Evolutionary conservation across 2,329 filamentous ascomycete species (phyloP).

Genomic region (Claviceps monticola): DNA sequence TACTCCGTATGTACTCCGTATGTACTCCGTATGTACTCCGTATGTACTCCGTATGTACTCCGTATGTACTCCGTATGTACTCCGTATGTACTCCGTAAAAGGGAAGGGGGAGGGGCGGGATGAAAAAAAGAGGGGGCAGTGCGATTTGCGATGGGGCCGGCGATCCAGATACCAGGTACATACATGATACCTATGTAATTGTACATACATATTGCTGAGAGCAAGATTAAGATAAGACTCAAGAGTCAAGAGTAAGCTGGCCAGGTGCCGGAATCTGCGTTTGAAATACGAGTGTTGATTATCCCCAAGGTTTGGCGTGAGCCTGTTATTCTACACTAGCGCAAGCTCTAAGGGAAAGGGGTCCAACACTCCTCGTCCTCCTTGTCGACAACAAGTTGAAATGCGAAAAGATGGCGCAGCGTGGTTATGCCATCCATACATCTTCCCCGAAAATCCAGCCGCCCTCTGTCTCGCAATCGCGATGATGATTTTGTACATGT

Average conservation of each 20-base stretch:
- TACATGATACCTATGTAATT: no score
- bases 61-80: no score
- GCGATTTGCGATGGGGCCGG: not conserved
- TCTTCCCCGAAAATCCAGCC: conserved; percentile 17
- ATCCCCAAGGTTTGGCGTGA: conserved; percentile 1
- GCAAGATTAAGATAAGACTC: no score
- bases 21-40: no score
- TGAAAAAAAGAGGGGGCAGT: not conserved
- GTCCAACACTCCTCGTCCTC: not conserved
- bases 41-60: no score
- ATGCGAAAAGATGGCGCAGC: no score
- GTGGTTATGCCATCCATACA: conserved; percentile 18
- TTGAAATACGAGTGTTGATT: not conserved
- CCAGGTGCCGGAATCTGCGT: no score
- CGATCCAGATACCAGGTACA: no score
- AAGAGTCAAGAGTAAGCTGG: no score
- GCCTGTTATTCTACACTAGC: conserved; percentile 6
- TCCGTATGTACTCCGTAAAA: no score
- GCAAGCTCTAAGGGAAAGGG: not conserved
- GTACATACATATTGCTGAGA: no score
- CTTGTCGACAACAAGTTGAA: conserved; percentile 1
- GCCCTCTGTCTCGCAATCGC: conserved; percentile 9
- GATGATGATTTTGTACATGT: conserved; percentile 12
- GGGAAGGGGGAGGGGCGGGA: not conserved
- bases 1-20: no score